Conservation (phyloP, 306 rosid species). For the Hippophae rhamnoides region DNA sequence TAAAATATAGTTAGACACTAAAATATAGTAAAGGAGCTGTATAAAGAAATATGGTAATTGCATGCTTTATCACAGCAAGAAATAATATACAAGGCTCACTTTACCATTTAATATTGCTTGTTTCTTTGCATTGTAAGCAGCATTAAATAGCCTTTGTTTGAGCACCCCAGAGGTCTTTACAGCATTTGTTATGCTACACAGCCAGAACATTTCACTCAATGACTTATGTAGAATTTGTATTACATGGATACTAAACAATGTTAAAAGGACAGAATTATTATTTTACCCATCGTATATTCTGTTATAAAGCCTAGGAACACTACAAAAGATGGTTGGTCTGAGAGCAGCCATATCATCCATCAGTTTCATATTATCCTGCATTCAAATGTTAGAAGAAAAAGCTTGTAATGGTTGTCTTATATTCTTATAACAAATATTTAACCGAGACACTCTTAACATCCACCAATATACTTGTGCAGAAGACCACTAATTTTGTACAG, state of each 20-base stretch:
- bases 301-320: conserved; percentile 96
- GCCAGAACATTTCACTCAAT: conserved; percentile 20
- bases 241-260: background rate
- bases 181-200: conserved; percentile 62
- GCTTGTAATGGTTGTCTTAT: conserved; percentile 9
- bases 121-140: conserved; percentile 88
- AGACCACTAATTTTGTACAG: background rate
- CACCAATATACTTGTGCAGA: background rate
- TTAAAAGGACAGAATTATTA: conserved; percentile 1
- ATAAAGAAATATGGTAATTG: background rate
- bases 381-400: conserved; percentile 13
- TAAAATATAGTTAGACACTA: too few relatives aligned
- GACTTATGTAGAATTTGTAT: conserved; percentile 7
- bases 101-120: conserved; percentile 81
- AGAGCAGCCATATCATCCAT: conserved; percentile 83
- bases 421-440: background rate
- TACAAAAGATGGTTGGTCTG: conserved; percentile 87
- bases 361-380: conserved; percentile 91
- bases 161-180: conserved; percentile 86
- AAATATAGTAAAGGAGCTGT: background rate
- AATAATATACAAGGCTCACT: background rate
- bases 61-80: background rate
- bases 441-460: too few relatives aligned
- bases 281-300: conserved; percentile 92
- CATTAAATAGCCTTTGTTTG: conserved; percentile 79